phyloP scores from a whole-genome alignment of 805 yeast species.

The Scheffersomyces ergatensis region DNA sequence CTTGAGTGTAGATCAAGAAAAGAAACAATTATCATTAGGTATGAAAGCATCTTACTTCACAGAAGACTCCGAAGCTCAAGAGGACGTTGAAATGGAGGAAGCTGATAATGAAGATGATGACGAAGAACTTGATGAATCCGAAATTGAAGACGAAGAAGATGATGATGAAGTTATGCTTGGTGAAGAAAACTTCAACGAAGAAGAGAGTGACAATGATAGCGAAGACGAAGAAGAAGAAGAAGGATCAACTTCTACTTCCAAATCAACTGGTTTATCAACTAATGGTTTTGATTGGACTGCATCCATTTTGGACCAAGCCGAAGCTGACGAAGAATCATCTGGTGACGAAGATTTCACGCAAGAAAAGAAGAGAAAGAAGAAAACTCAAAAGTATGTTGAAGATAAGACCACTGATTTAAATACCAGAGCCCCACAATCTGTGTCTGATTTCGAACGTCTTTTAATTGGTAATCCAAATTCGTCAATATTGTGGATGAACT shows the following conservation, averaged over 20 bases:
- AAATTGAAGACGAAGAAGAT: conserved; percentile 17
- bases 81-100: conserved; percentile 13
- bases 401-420: conserved; percentile 85
- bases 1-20: conserved; percentile 56
- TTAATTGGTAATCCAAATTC: conserved; percentile 91
- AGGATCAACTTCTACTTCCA: conserved; percentile 18
- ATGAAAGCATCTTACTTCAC: conserved; percentile 91
- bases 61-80: conserved; percentile 25
- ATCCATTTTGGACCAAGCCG: conserved; percentile 77
- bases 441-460: conserved; percentile 86
- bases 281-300: conserved; percentile 97
- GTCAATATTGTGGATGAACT: conserved; percentile 94
- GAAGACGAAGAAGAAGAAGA: conserved; percentile 18
- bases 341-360: conserved; percentile 60
- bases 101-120: conserved; percentile 19
- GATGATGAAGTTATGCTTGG: conserved; percentile 34
- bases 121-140: conserved; percentile 20
- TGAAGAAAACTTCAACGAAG: conserved; percentile 31
- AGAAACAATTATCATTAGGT: conserved; percentile 80
- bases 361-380: conserved; percentile 44
- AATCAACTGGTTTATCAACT: conserved; percentile 66
- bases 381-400: conserved; percentile 52
- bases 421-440: conserved; percentile 88
- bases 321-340: conserved; percentile 50
- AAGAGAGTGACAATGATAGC: conserved; percentile 23